A percentile compares a stretch with the other conserved stretches of the same genome.
Conservation (phyloP, 225 moss, liverwort and hornwort species). For the Pseudisothecium myosuroides region DNA sequence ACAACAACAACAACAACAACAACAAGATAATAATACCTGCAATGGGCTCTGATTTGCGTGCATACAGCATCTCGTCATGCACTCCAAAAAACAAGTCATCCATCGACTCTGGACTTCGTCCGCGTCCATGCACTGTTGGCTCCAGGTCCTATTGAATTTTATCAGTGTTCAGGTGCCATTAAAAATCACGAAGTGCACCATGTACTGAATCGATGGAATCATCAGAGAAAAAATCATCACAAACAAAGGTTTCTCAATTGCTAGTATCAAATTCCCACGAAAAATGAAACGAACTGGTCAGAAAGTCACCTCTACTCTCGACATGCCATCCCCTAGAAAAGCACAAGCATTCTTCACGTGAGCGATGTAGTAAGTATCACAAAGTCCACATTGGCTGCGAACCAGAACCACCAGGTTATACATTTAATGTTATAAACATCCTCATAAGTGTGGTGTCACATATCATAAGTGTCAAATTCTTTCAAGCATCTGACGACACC, state of each 20-base stretch:
- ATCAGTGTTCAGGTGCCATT: neutral
- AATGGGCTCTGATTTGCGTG: constrained; percentile 77
- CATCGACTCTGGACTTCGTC: constrained; percentile 66
- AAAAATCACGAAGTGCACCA: neutral
- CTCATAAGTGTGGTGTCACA: neutral
- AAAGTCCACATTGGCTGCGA: constrained; percentile 95
- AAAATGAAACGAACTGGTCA: neutral
- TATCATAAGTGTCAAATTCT: neutral
- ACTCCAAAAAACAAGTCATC: constrained; percentile 97
- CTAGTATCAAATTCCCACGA: neutral
- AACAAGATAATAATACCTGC: constrained; percentile 27
- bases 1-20: neutral
- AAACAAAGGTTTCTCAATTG: neutral
- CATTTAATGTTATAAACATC: too few relatives aligned
- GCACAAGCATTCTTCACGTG: constrained; percentile 92
- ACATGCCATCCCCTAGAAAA: constrained; percentile 90
- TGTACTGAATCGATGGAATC: neutral
- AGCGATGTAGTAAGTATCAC: constrained; percentile 92
- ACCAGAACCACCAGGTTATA: neutral
- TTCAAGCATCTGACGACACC: neutral
- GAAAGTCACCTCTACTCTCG: constrained; percentile 75
- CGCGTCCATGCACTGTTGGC: constrained; percentile 87
- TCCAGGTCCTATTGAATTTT: constrained; percentile 37
- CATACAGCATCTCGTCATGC: constrained; percentile 92
- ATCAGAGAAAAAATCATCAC: neutral